Percentiles rank a stretch among this genome's conserved stretches.
These are phyloP conservation scores for Cymbopogon flexuosus DNA, from an alignment of 202 grass and related monocot species.

Conservation along the genomic window DNA sequence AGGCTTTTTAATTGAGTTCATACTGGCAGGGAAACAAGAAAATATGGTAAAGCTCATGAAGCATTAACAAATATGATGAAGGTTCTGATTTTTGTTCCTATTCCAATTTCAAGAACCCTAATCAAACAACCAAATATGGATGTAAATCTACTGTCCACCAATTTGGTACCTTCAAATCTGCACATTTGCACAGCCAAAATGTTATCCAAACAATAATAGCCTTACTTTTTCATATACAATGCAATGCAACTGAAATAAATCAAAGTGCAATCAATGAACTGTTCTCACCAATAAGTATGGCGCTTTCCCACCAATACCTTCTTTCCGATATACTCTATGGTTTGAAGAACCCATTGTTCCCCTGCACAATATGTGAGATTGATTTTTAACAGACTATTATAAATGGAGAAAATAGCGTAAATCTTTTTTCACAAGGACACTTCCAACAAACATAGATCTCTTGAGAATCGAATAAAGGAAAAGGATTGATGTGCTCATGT, in stretches of 20 bases:
- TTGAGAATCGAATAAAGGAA: background rate
- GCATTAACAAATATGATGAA: no score
- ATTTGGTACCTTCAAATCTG: background rate
- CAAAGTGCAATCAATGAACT: background rate
- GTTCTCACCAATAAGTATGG: constrained; percentile 43
- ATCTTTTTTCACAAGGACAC: background rate
- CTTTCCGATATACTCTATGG: constrained; percentile 31
- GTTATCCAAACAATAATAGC: background rate
- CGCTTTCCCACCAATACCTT: constrained; percentile 36
- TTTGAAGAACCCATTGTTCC: constrained; percentile 50
- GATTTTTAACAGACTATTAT: background rate
- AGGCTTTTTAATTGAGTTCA: background rate
- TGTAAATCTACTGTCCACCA: background rate
- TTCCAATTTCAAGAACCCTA: background rate
- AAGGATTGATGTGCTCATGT: background rate
- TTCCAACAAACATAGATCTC: background rate
- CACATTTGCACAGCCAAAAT: background rate
- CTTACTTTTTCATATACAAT: background rate
- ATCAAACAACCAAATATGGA: background rate
- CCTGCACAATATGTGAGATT: constrained; percentile 12
- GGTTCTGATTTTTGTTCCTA: background rate
- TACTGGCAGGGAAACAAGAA: background rate
- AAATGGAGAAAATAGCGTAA: background rate
- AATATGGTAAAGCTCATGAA: background rate
- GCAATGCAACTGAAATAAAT: background rate